Conservation (phyloP, 805 yeast genomes). For the Huiozyma sinensis region DNA sequence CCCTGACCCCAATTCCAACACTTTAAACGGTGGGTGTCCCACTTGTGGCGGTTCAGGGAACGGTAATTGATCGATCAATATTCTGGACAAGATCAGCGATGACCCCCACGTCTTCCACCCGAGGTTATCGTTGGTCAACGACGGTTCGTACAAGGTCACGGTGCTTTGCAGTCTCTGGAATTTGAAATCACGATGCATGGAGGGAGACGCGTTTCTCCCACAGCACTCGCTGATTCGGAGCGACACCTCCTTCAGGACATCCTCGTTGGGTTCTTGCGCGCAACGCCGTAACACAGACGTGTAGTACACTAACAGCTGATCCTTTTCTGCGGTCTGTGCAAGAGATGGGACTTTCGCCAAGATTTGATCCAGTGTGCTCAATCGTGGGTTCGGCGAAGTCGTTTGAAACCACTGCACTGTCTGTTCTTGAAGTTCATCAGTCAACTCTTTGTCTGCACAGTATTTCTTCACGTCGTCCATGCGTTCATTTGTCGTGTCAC, state of each 20-base stretch:
- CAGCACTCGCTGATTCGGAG: constrained; percentile 65
- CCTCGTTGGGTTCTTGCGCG: not conserved
- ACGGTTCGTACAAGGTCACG: constrained; percentile 58
- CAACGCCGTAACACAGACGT: constrained; percentile 33
- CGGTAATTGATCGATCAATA: constrained; percentile 31
- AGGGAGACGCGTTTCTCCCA: constrained; percentile 77
- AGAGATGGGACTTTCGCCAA: constrained; percentile 22
- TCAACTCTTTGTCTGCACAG: constrained; percentile 30
- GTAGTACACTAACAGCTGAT: constrained; percentile 29
- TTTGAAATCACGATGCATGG: constrained; percentile 48
- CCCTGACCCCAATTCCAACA: constrained; percentile 86
- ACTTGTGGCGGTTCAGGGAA: not conserved
- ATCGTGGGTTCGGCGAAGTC: constrained; percentile 26
- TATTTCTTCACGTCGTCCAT: constrained; percentile 9
- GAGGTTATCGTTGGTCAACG: constrained; percentile 73
- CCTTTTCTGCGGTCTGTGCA: constrained; percentile 41
- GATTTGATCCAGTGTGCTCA: constrained; percentile 19
- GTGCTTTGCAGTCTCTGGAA: constrained; percentile 30
- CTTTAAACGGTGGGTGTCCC: constrained; percentile 9
- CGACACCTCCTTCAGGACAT: constrained; percentile 47
- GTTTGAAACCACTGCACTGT: constrained; percentile 37
- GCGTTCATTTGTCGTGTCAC: not conserved
- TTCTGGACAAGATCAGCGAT: constrained; percentile 52
- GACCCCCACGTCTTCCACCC: constrained; percentile 98
- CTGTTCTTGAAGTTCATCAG: constrained; percentile 12